phyloP scores from a whole-genome alignment of 306 rosid species.

The Albizia julibrissin region DNA sequence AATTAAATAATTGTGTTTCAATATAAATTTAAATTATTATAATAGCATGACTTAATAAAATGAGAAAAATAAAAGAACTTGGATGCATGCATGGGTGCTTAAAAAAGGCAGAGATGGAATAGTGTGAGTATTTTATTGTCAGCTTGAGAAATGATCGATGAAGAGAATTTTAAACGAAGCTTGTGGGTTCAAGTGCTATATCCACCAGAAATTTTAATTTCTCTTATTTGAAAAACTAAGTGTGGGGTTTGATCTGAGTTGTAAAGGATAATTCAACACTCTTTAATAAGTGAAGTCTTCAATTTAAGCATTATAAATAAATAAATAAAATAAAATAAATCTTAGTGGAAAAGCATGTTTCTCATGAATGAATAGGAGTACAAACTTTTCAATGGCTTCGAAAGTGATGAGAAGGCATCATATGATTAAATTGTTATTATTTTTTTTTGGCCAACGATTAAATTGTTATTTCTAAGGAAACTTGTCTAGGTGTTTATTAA shows the following conservation, averaged over 20 bases:
- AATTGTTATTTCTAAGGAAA: too few species aligned
- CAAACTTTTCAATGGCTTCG: background rate
- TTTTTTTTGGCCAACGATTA: too few species aligned
- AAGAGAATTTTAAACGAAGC: slow-evolving; percentile 9
- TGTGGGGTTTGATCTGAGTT: background rate
- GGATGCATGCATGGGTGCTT: background rate
- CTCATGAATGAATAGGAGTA: background rate
- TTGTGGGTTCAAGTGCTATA: slow-evolving; percentile 9
- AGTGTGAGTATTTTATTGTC: background rate
- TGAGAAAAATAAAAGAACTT: background rate
- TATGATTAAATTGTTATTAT: background rate
- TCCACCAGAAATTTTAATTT: slow-evolving; percentile 1
- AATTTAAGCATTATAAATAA: background rate
- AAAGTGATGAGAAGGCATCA: background rate
- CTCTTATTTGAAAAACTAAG: background rate
- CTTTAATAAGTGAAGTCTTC: background rate
- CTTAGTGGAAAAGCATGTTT: background rate
- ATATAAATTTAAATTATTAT: background rate
- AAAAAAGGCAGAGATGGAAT: background rate
- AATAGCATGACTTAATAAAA: background rate
- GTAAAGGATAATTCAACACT: background rate
- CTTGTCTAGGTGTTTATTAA: too few species aligned
- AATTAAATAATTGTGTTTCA: background rate
- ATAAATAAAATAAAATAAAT: background rate
- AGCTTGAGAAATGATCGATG: slow-evolving; percentile 12